Conservation (phyloP, 1,284 basidiomycete species). For the Microbotryomycetes sp. region DNA sequence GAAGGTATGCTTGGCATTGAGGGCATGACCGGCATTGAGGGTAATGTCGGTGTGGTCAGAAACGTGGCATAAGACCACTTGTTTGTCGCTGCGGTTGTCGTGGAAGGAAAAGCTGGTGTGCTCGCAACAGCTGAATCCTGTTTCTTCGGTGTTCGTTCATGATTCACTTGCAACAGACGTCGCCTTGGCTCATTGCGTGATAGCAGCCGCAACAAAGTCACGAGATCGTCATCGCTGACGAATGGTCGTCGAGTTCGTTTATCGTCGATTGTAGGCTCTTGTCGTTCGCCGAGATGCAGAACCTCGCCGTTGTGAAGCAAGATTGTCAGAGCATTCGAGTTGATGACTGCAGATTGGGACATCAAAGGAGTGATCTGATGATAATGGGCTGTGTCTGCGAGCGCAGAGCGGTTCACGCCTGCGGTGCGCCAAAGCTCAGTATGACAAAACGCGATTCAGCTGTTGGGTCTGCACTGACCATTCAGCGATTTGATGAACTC, state of each 20-base stretch:
- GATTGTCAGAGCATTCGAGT: constrained; percentile 11
- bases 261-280: neutral
- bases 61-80: neutral
- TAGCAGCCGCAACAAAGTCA: neutral
- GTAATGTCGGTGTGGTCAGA: neutral
- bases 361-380: constrained; percentile 21
- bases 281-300: neutral
- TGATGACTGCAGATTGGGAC: constrained; percentile 19
- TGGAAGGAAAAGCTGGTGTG: no score
- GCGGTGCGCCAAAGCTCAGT: neutral
- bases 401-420: no score
- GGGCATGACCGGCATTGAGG: neutral
- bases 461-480: neutral
- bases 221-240: neutral
- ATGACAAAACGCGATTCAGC: neutral
- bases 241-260: neutral
- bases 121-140: no score
- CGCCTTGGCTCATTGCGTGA: neutral
- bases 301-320: constrained; percentile 13
- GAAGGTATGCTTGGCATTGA: constrained; percentile 3
- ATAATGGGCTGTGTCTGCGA: neutral
- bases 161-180: neutral
- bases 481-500: constrained; percentile 5
- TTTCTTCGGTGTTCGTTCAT: no score
- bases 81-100: no score